A percentile compares a stretch with the other conserved stretches of the same genome.
Conservation (phyloP, 345 rosid genomes). For the Corymbia maculata region DNA sequence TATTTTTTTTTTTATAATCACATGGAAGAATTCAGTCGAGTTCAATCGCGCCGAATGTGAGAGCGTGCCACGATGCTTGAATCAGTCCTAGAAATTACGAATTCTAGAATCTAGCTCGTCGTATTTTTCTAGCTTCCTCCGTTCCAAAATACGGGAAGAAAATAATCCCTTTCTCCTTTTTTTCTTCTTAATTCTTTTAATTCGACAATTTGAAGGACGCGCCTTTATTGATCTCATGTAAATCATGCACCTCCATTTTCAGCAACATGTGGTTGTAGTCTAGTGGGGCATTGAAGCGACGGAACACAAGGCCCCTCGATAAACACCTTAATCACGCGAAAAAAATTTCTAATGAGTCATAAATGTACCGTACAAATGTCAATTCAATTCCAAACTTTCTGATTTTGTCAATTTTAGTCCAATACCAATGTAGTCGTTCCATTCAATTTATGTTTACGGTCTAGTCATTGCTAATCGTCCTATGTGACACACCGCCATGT, state of each 20-base stretch:
- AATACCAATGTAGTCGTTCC: neutral
- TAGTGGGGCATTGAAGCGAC: neutral
- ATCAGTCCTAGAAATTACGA: neutral
- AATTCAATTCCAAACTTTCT: accelerated
- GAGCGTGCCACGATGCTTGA: neutral
- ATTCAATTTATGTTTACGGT: accelerated
- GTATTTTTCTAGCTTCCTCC: neutral
- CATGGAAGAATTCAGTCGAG: neutral
- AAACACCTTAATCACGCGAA: neutral
- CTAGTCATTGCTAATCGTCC: accelerated
- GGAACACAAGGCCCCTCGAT: neutral
- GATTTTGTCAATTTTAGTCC: accelerated
- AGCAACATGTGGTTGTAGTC: neutral
- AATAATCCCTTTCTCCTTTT: neutral
- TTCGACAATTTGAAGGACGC: neutral
- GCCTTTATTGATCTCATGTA: neutral
- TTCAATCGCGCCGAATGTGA: neutral
- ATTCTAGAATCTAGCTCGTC: neutral
- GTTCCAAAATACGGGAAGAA: neutral
- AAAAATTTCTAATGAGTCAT: accelerated
- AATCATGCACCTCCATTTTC: neutral
- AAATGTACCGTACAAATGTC: accelerated
- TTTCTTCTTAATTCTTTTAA: neutral
- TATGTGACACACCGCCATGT: accelerated
- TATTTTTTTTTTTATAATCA: neutral